Conservation (phyloP, 2,329 filamentous ascomycete genomes). For the Fusarium hostae region DNA sequence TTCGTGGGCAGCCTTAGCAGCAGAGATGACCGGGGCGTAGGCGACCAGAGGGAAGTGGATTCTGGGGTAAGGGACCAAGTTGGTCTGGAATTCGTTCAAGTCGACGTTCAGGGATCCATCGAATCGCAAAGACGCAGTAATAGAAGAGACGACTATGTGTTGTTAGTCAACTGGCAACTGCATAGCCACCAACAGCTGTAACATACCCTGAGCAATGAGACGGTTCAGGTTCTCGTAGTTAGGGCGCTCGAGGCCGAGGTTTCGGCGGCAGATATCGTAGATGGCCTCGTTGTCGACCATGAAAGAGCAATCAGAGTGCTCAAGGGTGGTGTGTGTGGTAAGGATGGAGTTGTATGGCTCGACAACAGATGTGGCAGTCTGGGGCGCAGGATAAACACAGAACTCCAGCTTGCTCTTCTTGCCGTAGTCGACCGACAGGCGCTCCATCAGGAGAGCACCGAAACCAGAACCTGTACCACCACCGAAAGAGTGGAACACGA, state of each 20-base stretch:
- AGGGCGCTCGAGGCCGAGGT: slow-evolving; percentile 95
- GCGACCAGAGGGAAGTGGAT: slow-evolving; percentile 99
- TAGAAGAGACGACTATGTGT: slow-evolving; percentile 87
- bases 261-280: slow-evolving; percentile 98
- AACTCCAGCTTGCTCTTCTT: slow-evolving; percentile 99
- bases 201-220: slow-evolving; percentile 90
- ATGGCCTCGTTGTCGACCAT: slow-evolving; percentile 99
- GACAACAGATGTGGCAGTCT: slow-evolving; percentile 96
- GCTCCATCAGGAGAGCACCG: slow-evolving; percentile 98
- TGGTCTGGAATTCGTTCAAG: slow-evolving; percentile 99
- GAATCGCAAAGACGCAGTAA: slow-evolving; percentile 97
- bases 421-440: slow-evolving; percentile 97
- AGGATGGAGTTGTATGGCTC: slow-evolving; percentile 99
- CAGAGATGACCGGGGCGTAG: slow-evolving; percentile 93
- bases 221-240: slow-evolving; percentile 99
- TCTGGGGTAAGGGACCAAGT: slow-evolving; percentile 97
- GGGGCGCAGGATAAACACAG: slow-evolving; percentile 97
- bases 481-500: slow-evolving; percentile 99
- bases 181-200: not conserved
- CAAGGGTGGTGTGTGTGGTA: slow-evolving; percentile 97
- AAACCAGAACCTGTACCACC: slow-evolving; percentile 99
- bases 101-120: slow-evolving; percentile 99
- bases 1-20: slow-evolving; percentile 96
- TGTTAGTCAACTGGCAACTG: slow-evolving; percentile 33
- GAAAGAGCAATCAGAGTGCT: slow-evolving; percentile 99